phyloP scores from a whole-genome alignment of 2,329 filamentous ascomycete genomes.

The Cadophora sp. region DNA sequence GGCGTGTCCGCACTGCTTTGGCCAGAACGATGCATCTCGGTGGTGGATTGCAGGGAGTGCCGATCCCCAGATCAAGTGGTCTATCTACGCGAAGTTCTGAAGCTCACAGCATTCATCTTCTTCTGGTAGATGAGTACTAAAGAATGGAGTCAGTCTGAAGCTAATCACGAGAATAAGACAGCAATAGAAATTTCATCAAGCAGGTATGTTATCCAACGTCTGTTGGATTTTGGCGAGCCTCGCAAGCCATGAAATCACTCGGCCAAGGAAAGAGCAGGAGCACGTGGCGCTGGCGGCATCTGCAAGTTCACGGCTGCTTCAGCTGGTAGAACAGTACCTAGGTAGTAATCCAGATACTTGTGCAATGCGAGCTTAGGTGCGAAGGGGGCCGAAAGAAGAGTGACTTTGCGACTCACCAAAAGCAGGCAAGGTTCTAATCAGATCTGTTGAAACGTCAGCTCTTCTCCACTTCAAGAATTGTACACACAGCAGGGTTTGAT shows the following conservation, averaged over 20 bases:
- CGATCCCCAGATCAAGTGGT: background rate
- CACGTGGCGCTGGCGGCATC: too few relatives aligned
- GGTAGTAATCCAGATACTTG: too few relatives aligned
- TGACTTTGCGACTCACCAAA: conserved; percentile 4
- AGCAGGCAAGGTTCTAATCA: background rate
- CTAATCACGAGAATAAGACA: background rate
- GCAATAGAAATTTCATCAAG: background rate
- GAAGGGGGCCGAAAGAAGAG: background rate
- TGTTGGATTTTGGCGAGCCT: background rate
- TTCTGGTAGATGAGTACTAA: background rate
- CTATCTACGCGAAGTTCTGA: background rate
- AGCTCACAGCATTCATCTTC: conserved; percentile 6
- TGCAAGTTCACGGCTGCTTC: too few relatives aligned
- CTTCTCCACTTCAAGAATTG: background rate
- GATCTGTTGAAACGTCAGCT: conserved; percentile 9
- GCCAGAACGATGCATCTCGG: conserved; percentile 22
- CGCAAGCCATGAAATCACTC: too few relatives aligned
- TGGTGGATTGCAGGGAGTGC: background rate
- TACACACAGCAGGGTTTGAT: background rate
- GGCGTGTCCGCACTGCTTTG: conserved; percentile 52
- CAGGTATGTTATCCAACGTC: background rate
- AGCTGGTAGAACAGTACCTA: too few relatives aligned
- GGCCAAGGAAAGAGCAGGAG: too few relatives aligned
- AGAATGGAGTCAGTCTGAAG: background rate
- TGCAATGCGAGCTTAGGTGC: background rate